Evolutionary conservation across 1,284 basidiomycete species (phyloP).

Genomic region (Abortiporus biennis): DNA sequence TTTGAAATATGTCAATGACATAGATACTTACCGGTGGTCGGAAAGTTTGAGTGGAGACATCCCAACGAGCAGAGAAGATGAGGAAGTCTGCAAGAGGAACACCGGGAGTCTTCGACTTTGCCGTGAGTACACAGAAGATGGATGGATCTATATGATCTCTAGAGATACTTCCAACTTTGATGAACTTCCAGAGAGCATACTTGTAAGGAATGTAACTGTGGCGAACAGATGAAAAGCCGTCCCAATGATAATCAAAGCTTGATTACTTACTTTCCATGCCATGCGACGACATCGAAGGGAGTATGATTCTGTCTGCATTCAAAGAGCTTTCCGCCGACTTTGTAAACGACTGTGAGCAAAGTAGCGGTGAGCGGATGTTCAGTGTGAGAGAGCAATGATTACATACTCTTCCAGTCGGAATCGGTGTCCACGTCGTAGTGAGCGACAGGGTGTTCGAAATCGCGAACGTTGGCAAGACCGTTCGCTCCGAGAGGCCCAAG

Average conservation of each 20-base stretch:
- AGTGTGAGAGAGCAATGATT: neutral
- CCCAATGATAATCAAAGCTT: neutral
- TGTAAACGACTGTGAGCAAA: slow-evolving; percentile 35
- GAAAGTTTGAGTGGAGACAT: slow-evolving; percentile 46
- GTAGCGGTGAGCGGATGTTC: slow-evolving; percentile 1
- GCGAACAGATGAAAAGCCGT: neutral
- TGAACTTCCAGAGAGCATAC: slow-evolving; percentile 63
- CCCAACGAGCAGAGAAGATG: slow-evolving; percentile 60
- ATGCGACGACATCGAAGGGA: slow-evolving; percentile 71
- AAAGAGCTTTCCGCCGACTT: slow-evolving; percentile 52
- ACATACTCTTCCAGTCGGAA: slow-evolving; percentile 46
- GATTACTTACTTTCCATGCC: slow-evolving; percentile 52
- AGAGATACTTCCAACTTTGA: slow-evolving; percentile 59
- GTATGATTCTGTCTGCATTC: slow-evolving; percentile 57
- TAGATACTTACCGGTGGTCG: slow-evolving; percentile 31
- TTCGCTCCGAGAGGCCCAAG: slow-evolving; percentile 58
- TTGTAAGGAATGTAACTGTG: slow-evolving; percentile 69
- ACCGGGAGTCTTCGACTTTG: slow-evolving; percentile 52
- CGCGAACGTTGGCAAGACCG: slow-evolving; percentile 51
- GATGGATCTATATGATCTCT: slow-evolving; percentile 64
- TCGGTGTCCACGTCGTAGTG: slow-evolving; percentile 55
- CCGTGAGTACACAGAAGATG: slow-evolving; percentile 61
- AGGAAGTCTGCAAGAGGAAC: slow-evolving; percentile 58
- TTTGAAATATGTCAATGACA: neutral
- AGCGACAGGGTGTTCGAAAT: slow-evolving; percentile 57